phyloP scores from a whole-genome alignment of 768 basidiomycete species.

The Termitomyces heimii region DNA sequence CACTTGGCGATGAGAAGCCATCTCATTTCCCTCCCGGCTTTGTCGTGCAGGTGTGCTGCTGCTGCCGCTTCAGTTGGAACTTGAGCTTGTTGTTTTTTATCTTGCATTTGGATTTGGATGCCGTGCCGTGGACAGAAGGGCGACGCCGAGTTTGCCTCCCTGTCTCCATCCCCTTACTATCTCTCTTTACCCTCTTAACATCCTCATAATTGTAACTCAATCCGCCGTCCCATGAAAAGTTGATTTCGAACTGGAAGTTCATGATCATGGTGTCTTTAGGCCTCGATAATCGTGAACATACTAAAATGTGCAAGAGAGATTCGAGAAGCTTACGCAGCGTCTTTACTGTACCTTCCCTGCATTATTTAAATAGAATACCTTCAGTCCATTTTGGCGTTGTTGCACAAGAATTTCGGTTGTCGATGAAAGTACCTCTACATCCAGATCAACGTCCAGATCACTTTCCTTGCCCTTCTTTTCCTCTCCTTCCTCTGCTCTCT shows the following conservation, averaged over 20 bases:
- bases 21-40: constrained; percentile 21
- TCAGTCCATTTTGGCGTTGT: too few species aligned
- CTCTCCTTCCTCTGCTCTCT: too few species aligned
- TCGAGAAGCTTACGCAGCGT: constrained; percentile 24
- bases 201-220: constrained; percentile 65
- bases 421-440: too few species aligned
- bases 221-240: constrained; percentile 61
- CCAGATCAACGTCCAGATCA: too few species aligned
- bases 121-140: constrained; percentile 20
- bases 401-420: too few species aligned
- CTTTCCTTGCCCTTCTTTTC: too few species aligned
- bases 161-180: constrained; percentile 61
- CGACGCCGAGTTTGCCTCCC: constrained; percentile 22
- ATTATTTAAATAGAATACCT: too few species aligned
- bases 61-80: not conserved
- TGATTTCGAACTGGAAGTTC: constrained; percentile 61
- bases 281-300: constrained; percentile 12
- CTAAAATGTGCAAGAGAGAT: not conserved
- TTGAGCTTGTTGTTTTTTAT: not conserved
- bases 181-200: constrained; percentile 63
- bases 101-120: constrained; percentile 1
- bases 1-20: constrained; percentile 54
- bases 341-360: too few species aligned
- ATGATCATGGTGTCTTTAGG: constrained; percentile 35
- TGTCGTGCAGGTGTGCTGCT: constrained; percentile 1